Evolutionary conservation across 176 grass and related monocot species (phyloP), one percentile per base, ranked within the genome.

Genomic region (Musa itinerans): DNA sequence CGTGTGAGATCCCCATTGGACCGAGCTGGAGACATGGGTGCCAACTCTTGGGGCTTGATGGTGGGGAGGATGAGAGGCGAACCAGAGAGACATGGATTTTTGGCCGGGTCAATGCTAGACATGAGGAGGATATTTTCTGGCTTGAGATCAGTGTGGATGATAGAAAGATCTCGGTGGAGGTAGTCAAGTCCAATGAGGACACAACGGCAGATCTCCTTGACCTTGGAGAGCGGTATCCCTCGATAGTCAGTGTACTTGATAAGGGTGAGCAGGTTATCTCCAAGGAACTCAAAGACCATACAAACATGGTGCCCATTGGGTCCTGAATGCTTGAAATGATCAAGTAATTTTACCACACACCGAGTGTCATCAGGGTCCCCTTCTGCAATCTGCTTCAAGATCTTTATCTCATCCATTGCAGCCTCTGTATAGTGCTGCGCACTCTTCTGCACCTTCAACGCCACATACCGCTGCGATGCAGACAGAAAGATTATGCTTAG

Each of bases 221-320:
- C 94, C 90, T 89, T 98, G 0, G 85, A 85, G 79, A 98, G 88
- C 2, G 88, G 90, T 23, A 98, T 87, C 27, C 94, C 94, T 0
- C 82, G 73, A 52, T 98, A 98, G 53, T 93, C 84, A 0, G 78
- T 87, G 86, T 86, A 98, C 80, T 98, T 98, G 58, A 98, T 98
- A 58, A 98, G 80, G 15, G 94, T 93, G 72, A 98, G 73, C 55
- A 98, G 83, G 65, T 98, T 98, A 81, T 98, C 94, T 52, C 94
- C 94, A 27, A 98, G 89, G 84, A 98, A 98, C 84, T 98, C 94
- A 82, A 98, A 98, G 16, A 98, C 90, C 94, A 98, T 98, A 84
- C 94, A 98, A 13, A 98, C 90, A 79, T 98, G 94, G 82, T 72
- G 83, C 8, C 94, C 94, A 10, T 98, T 93, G 17, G 94, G 94